Base-by-base conservation (phyloP, 108 stramenopile species). In the Pseudonitzschia multiseries region DNA sequence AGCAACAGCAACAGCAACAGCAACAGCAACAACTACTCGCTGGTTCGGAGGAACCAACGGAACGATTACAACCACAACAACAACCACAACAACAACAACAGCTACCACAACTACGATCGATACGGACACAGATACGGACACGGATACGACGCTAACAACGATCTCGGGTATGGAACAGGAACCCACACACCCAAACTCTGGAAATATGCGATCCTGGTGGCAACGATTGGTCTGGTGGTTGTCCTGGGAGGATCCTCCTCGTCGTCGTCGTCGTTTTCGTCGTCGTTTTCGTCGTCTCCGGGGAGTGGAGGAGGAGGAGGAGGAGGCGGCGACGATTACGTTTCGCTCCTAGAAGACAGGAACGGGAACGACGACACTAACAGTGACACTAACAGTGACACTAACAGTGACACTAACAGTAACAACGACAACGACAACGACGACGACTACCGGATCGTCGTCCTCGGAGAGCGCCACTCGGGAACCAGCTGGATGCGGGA, bases 381-480 rank as follows among this genome's bases (percentile, higher is more conserved):
- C 29, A 27, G 14, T 63, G 62, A 12, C 36, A 8, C 20, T 28
- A 26, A 18, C 36, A 28, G 29, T 63, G 5, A 27, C 62, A 26
- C 32, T 6, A 42, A 10, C 42, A 42, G 42, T 42, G 42, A 10
- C 26, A 4, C 24, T 46, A 65, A 29, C 26, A 22, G n/a, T 4
- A n/a, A n/a, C n/a, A n/a, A n/a, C 28, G 41, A 61, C 32, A 44
- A 52, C 1, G 29, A 33, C 15, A 26, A 69, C 8, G 33, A 63
- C 28, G 51, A 65, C 15, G 42, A 72, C 40, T 60, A 60, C 31
- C 80, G 73, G 33, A 74, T 87, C 48, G 84, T 81, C 10, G 72
- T 87, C 8, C 31, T 87, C 9, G 87, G 84, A 15, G 87, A 87
- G 68, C 74, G 87, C 26, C 78, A 83, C 21, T 85, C 83, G 26